These are phyloP conservation scores for Fusarium papillatum DNA, from an alignment of 2,329 filamentous ascomycete genomes.

Conservation along the genomic window DNA sequence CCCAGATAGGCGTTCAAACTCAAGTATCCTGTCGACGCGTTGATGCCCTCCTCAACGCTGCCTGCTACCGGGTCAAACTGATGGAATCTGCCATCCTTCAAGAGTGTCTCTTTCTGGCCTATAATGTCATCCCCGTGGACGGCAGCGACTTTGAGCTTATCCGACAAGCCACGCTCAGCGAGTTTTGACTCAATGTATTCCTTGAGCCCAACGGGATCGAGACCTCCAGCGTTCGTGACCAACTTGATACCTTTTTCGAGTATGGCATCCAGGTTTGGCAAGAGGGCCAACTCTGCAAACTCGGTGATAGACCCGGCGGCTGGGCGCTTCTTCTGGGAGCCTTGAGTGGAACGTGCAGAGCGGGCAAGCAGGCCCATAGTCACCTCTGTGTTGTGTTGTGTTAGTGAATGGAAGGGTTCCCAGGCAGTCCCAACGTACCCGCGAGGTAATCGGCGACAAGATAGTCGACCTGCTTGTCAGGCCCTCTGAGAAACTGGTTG, in stretches of 20 bases:
- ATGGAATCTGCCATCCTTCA: background rate
- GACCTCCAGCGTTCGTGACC: background rate
- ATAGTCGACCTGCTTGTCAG: background rate
- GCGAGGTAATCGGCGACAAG: background rate
- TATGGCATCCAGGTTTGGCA: background rate
- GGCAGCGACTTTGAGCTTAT: background rate
- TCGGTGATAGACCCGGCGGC: background rate
- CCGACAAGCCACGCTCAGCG: background rate
- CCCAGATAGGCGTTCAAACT: background rate
- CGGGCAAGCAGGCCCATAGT: background rate
- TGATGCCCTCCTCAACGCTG: background rate
- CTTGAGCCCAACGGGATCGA: background rate
- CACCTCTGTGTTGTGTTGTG: background rate
- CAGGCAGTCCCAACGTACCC: background rate
- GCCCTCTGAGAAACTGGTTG: background rate
- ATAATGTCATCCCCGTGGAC: background rate
- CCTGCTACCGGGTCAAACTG: background rate
- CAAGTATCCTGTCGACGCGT: background rate
- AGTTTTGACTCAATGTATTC: background rate
- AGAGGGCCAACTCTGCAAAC: background rate
- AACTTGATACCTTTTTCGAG: background rate
- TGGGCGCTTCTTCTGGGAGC: background rate
- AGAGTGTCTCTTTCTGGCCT: background rate
- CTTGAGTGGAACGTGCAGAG: background rate
- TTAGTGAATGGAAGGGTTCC: background rate